Percentiles rank a stretch among this genome's conserved stretches.
Conservation (phyloP, 2,329 filamentous ascomycete genomes). For the Myotisia sp. region DNA sequence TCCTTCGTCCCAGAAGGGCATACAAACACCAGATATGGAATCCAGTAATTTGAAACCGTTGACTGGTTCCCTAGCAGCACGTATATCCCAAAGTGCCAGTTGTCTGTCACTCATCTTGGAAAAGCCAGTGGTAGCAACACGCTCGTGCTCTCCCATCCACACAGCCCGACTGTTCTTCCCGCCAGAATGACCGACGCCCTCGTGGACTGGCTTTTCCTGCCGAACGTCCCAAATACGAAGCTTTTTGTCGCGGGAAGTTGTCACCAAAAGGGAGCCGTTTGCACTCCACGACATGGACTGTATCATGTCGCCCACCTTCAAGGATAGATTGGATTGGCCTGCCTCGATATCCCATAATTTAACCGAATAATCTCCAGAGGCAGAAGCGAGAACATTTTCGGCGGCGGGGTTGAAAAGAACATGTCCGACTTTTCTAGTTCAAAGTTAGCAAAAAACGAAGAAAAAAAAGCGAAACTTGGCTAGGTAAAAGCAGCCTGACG, state of each 20-base stretch:
- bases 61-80: conserved; percentile 63
- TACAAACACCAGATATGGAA: conserved; percentile 93
- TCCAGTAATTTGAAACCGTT: conserved; percentile 83
- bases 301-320: conserved; percentile 83
- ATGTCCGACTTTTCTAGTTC: conserved; percentile 77
- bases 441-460: conserved; percentile 15
- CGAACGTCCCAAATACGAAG: conserved; percentile 93
- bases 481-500: too few species aligned
- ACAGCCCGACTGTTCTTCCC: conserved; percentile 96
- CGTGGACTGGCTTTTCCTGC: conserved; percentile 75
- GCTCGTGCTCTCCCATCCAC: conserved; percentile 95
- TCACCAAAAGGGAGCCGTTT: conserved; percentile 70
- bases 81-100: conserved; percentile 87
- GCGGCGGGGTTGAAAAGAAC: conserved; percentile 95
- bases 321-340: conserved; percentile 56
- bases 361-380: conserved; percentile 85
- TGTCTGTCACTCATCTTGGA: conserved; percentile 97
- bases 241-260: conserved; percentile 96
- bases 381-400: conserved; percentile 86
- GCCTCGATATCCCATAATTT: conserved; percentile 91
- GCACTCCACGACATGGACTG: conserved; percentile 95
- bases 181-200: conserved; percentile 71
- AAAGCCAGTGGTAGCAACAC: conserved; percentile 92
- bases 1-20: conserved; percentile 99
- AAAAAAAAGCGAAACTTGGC: too few species aligned